Conservation (phyloP, 805 yeast genomes). For the Jamesozyma rosinii region DNA sequence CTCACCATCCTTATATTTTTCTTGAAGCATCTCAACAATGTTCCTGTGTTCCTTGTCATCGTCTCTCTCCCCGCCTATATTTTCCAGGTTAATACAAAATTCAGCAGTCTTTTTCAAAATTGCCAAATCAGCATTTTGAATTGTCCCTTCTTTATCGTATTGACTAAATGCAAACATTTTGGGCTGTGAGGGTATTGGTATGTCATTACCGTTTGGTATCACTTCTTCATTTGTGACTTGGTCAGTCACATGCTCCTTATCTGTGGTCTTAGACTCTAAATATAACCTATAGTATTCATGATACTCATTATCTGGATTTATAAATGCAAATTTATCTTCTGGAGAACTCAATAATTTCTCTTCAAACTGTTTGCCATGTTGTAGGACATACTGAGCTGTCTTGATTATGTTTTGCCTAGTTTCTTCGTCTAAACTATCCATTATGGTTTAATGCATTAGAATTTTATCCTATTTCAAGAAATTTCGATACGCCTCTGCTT, state of each 20-base stretch:
- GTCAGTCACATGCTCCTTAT: too few relatives aligned
- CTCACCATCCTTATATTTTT: constrained; percentile 31
- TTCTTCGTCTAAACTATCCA: constrained; percentile 31
- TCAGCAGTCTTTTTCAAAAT: constrained; percentile 66
- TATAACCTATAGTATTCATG: constrained; percentile 41
- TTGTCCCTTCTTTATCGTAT: constrained; percentile 20
- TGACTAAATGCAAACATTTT: constrained; percentile 20
- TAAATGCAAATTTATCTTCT: constrained; percentile 54
- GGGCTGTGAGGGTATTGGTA: constrained; percentile 15
- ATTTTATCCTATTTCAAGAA: too few relatives aligned
- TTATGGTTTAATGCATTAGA: neutral
- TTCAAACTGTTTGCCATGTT: constrained; percentile 64
- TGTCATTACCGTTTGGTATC: neutral
- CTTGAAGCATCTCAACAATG: constrained; percentile 33
- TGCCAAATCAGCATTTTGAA: constrained; percentile 57
- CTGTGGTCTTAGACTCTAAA: neutral
- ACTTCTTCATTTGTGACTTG: constrained; percentile 30
- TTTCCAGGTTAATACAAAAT: constrained; percentile 39
- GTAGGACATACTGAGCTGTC: constrained; percentile 59
- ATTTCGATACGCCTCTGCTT: too few relatives aligned
- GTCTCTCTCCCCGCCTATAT: neutral
- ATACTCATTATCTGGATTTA: constrained; percentile 45
- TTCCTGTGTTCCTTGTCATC: constrained; percentile 22
- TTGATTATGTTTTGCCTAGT: constrained; percentile 49
- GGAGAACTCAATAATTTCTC: constrained; percentile 39